A percentile compares a stretch with the other conserved stretches of the same genome.
Conservation (phyloP, 371 early-diverging fungal species). For the Apophysomyces elegans region DNA sequence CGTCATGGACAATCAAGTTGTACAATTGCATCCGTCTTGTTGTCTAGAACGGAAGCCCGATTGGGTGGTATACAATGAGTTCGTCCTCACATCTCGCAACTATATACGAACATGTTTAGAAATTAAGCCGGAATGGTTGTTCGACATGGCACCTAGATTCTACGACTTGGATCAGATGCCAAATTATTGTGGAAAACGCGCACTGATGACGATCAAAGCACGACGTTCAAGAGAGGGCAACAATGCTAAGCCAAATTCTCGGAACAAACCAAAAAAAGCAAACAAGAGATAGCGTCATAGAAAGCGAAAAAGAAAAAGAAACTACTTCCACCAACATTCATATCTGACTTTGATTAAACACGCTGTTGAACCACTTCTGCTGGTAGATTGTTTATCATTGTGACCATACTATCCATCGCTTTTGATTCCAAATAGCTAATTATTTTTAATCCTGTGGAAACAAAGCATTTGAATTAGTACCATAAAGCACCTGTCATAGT, state of each 20-base stretch:
- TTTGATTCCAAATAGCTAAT: too few species aligned
- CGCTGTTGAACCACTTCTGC: neutral
- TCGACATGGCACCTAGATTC: slow-evolving; percentile 88
- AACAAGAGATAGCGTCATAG: neutral
- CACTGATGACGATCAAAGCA: slow-evolving; percentile 50
- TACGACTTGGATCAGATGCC: slow-evolving; percentile 55
- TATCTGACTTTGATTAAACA: neutral
- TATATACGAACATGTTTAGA: slow-evolving; percentile 95
- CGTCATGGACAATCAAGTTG: slow-evolving; percentile 95
- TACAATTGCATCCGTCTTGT: slow-evolving; percentile 93
- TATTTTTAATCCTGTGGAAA: neutral
- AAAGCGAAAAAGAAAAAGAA: neutral
- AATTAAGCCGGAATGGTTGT: slow-evolving; percentile 90
- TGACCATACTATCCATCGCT: too few species aligned
- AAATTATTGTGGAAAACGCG: slow-evolving; percentile 79
- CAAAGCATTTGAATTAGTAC: neutral
- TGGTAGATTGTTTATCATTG: slow-evolving; percentile 6
- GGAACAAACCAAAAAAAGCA: neutral
- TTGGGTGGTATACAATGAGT: slow-evolving; percentile 98
- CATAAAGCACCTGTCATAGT: neutral
- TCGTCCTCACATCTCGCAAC: slow-evolving; percentile 93
- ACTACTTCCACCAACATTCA: neutral
- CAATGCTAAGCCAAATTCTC: neutral
- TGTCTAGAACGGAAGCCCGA: slow-evolving; percentile 90
- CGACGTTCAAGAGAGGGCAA: slow-evolving; percentile 24